A percentile compares a stretch with the other conserved stretches of the same genome.
These are phyloP conservation scores for Shiraia bambusicola DNA, from an alignment of 2,329 filamentous ascomycete species.

Conservation along the genomic window DNA sequence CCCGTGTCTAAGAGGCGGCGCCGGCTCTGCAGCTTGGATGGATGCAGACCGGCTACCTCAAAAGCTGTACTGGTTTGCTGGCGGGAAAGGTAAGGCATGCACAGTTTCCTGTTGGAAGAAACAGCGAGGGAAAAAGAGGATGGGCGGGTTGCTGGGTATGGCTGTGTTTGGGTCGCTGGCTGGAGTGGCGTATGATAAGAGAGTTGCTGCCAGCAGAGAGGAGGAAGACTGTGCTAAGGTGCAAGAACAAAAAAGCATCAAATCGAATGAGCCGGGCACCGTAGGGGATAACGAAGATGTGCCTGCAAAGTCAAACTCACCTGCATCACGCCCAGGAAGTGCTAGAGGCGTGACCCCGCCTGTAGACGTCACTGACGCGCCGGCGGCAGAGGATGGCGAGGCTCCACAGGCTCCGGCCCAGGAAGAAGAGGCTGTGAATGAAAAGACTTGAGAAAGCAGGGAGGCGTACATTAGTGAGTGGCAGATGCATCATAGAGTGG, in stretches of 20 bases:
- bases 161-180: slow-evolving; percentile 21
- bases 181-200: slow-evolving; percentile 11
- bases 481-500: too few species aligned
- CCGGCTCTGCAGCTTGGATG: slow-evolving; percentile 1
- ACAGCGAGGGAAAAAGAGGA: slow-evolving; percentile 22
- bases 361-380: too few species aligned
- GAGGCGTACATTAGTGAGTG: too few species aligned
- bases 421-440: too few species aligned
- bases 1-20: slow-evolving; percentile 22
- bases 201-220: background rate
- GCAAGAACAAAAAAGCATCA: background rate
- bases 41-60: slow-evolving; percentile 16
- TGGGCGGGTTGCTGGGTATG: slow-evolving; percentile 28
- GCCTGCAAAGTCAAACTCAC: too few species aligned
- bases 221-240: background rate
- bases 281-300: too few species aligned
- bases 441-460: too few species aligned
- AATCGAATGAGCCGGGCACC: too few species aligned
- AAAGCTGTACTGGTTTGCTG: slow-evolving; percentile 28
- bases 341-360: too few species aligned
- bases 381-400: too few species aligned
- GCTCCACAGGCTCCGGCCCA: too few species aligned
- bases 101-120: slow-evolving; percentile 23
- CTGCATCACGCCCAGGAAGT: too few species aligned
- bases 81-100: slow-evolving; percentile 16